Evolutionary conservation across 306 rosid species (phyloP).

Genomic region (Trifolium dubium): DNA sequence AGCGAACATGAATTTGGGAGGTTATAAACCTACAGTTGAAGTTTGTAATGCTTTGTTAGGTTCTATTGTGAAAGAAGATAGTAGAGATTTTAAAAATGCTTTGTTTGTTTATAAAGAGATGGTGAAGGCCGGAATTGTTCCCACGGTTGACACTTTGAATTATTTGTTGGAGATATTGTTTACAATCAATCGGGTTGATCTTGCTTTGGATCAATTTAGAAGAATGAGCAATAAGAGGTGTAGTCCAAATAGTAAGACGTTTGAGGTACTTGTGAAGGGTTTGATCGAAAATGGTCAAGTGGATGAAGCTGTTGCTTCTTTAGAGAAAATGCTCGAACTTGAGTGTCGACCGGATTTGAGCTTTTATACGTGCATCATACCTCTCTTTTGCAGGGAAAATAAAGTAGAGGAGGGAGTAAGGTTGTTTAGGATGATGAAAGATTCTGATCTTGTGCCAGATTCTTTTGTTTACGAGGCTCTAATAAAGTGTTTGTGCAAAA

Average conservation of each 20-base stretch:
- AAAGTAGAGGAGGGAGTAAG: conserved; percentile 60
- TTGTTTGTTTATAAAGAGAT: conserved; percentile 89
- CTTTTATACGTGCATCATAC: conserved; percentile 61
- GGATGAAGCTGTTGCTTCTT: conserved; percentile 68
- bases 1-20: conserved; percentile 58
- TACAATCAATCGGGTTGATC: conserved; percentile 48
- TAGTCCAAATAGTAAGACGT: conserved; percentile 68
- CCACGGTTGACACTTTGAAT: conserved; percentile 73
- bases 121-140: conserved; percentile 72
- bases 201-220: conserved; percentile 81
- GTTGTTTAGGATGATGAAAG: conserved; percentile 70
- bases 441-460: conserved; percentile 59
- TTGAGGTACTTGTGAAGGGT: conserved; percentile 67
- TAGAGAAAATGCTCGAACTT: conserved; percentile 55
- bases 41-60: conserved; percentile 66
- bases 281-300: conserved; percentile 53
- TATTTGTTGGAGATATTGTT: conserved; percentile 70
- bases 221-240: conserved; percentile 83
- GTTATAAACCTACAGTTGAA: conserved; percentile 58
- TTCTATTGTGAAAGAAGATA: conserved; percentile 59
- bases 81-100: conserved; percentile 57
- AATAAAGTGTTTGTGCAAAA: conserved; percentile 65
- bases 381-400: conserved; percentile 73
- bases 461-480: conserved; percentile 53
- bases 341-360: conserved; percentile 58